phyloP scores from a whole-genome alignment of 306 rosid species.

The Inga laurina region DNA sequence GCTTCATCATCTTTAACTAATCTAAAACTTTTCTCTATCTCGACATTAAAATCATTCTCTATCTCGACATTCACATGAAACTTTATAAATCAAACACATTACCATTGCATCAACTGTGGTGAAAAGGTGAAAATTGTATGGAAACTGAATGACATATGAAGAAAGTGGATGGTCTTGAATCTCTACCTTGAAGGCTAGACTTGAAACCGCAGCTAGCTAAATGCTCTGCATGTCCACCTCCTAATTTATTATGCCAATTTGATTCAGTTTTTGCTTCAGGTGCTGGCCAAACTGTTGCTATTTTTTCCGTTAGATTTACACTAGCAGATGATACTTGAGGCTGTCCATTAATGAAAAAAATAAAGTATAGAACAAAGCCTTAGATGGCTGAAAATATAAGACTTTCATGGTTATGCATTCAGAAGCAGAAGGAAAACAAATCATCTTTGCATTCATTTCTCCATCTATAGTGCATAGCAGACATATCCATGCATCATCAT shows the following conservation, averaged over 20 bases:
- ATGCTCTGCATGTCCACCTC: slow-evolving; percentile 83
- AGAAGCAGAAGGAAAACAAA: too few species aligned
- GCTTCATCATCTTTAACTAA: neutral
- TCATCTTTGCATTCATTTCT: neutral
- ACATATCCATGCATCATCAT: neutral
- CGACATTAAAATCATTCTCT: too few species aligned
- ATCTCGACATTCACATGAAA: neutral
- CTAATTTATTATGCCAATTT: slow-evolving; percentile 62
- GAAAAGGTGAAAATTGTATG: neutral
- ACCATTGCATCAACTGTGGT: neutral
- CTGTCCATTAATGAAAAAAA: slow-evolving; percentile 45
- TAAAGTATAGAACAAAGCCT: slow-evolving; percentile 11
- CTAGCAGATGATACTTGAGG: slow-evolving; percentile 85
- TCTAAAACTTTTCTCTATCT: too few species aligned
- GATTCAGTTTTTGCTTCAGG: slow-evolving; percentile 57
- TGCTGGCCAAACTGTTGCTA: slow-evolving; percentile 71
- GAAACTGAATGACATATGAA: neutral
- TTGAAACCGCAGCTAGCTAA: slow-evolving; percentile 81
- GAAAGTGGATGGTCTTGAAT: too few species aligned
- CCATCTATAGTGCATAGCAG: neutral
- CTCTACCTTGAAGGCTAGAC: slow-evolving; percentile 71
- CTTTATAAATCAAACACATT: neutral
- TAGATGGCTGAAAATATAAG: neutral
- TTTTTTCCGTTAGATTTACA: slow-evolving; percentile 78
- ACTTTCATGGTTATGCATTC: neutral